These are phyloP conservation scores for Mortierella sp. DNA, from an alignment of 371 early-diverging fungal genomes.

Conservation along the genomic window DNA sequence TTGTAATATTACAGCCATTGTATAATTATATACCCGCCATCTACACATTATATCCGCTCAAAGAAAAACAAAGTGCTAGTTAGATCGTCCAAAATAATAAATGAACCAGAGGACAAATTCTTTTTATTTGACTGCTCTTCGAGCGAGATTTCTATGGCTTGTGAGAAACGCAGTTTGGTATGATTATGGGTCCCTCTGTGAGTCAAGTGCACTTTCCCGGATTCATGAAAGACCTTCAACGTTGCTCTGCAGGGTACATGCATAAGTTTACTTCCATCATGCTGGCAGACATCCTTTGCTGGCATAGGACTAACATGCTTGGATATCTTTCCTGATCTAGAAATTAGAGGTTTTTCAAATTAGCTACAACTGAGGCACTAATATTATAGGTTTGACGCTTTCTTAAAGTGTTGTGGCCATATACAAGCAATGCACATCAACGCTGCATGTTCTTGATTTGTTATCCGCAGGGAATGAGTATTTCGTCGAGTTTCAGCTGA, in stretches of 20 bases:
- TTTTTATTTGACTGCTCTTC: background rate
- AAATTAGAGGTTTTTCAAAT: background rate
- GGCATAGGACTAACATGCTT: background rate
- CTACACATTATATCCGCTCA: background rate
- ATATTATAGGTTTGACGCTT: slow-evolving; percentile 5
- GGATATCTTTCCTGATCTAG: background rate
- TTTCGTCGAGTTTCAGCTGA: background rate
- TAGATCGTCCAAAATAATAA: background rate
- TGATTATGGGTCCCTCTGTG: slow-evolving; percentile 1
- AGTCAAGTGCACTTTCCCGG: background rate
- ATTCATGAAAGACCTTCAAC: background rate
- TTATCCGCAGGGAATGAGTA: background rate
- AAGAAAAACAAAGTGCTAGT: too few relatives aligned
- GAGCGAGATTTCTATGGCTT: background rate
- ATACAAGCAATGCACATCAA: slow-evolving; percentile 7
- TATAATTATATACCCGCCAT: slow-evolving; percentile 19
- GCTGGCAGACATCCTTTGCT: slow-evolving; percentile 4
- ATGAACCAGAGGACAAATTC: background rate
- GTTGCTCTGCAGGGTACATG: slow-evolving; percentile 1
- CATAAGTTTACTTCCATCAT: slow-evolving; percentile 4
- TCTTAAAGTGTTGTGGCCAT: slow-evolving; percentile 1
- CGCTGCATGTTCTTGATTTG: background rate
- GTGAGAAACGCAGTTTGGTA: background rate
- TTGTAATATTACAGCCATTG: slow-evolving; percentile 13
- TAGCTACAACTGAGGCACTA: slow-evolving; percentile 1